phyloP scores from a whole-genome alignment of 2,329 filamentous ascomycete genomes.

The Macroventuria anomochaeta region DNA sequence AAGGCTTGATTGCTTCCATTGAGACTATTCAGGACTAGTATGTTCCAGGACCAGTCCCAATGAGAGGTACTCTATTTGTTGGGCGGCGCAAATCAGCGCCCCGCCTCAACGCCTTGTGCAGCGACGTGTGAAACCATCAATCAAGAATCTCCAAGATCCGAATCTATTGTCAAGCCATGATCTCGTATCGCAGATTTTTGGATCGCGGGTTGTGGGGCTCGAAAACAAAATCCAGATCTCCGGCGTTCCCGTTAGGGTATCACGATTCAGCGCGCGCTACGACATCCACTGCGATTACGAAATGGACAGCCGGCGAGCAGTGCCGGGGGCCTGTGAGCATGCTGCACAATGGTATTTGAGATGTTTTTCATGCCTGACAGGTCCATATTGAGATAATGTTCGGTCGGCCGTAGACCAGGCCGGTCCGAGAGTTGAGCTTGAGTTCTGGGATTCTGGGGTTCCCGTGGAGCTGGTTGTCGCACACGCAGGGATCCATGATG shows the following conservation, averaged over 20 bases:
- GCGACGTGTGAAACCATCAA: not conserved
- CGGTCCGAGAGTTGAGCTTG: not conserved
- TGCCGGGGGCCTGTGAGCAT: not conserved
- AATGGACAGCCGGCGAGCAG: not conserved
- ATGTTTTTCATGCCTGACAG: not conserved
- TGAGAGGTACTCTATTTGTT: not conserved
- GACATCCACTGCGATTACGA: not conserved
- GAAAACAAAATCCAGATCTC: not conserved
- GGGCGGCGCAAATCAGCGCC: not conserved
- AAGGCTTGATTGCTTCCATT: no score
- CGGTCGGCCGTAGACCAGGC: not conserved
- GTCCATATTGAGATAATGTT: not conserved
- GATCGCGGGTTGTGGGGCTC: slow-evolving; percentile 5
- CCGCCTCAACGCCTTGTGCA: not conserved
- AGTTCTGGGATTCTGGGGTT: not conserved
- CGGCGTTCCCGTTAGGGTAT: not conserved
- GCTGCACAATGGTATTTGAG: not conserved
- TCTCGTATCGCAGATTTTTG: slow-evolving; percentile 6
- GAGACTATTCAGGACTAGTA: no score
- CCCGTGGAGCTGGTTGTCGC: not conserved
- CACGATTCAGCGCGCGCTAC: not conserved
- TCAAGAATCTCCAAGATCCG: not conserved
- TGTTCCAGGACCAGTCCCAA: not conserved
- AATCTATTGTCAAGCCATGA: slow-evolving; percentile 9
- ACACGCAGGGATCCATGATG: not conserved